phyloP scores from a whole-genome alignment of 768 basidiomycete species.

The Leccinum longicurvipes region DNA sequence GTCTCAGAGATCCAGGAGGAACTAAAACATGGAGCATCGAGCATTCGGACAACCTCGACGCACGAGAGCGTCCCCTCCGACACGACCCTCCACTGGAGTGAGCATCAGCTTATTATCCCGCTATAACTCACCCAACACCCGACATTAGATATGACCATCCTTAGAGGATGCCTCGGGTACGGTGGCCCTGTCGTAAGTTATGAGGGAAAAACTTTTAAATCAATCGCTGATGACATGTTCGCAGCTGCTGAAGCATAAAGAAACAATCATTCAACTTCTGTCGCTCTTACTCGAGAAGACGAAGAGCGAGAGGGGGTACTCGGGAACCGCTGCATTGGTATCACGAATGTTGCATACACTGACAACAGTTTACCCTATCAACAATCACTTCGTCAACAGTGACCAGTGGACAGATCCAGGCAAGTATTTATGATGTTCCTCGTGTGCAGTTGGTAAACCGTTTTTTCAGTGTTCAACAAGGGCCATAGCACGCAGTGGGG shows the following conservation, averaged over 20 bases:
- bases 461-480: slow-evolving; percentile 52
- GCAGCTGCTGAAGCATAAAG: slow-evolving; percentile 68
- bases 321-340: slow-evolving; percentile 72
- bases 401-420: slow-evolving; percentile 78
- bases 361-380: slow-evolving; percentile 70
- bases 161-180: slow-evolving; percentile 79
- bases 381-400: slow-evolving; percentile 76
- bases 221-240: slow-evolving; percentile 1
- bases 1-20: slow-evolving; percentile 76
- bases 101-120: slow-evolving; percentile 22
- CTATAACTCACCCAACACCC: slow-evolving; percentile 1
- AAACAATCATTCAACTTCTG: slow-evolving; percentile 60
- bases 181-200: slow-evolving; percentile 58
- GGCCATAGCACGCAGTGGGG: slow-evolving; percentile 77
- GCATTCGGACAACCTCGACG: slow-evolving; percentile 73
- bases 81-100: slow-evolving; percentile 92
- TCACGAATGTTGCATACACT: slow-evolving; percentile 73
- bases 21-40: slow-evolving; percentile 86
- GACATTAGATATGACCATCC: slow-evolving; percentile 66
- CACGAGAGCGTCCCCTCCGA: slow-evolving; percentile 75
- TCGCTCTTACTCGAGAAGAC: slow-evolving; percentile 70
- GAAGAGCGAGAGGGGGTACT: slow-evolving; percentile 86
- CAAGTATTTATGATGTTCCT: slow-evolving; percentile 31
- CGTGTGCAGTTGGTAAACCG: neutral
- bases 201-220: neutral